Percentiles rank a stretch among this genome's conserved stretches.
Evolutionary conservation across 2,329 filamentous ascomycete species (phyloP).

Genomic region (Diaporthe sp.): DNA sequence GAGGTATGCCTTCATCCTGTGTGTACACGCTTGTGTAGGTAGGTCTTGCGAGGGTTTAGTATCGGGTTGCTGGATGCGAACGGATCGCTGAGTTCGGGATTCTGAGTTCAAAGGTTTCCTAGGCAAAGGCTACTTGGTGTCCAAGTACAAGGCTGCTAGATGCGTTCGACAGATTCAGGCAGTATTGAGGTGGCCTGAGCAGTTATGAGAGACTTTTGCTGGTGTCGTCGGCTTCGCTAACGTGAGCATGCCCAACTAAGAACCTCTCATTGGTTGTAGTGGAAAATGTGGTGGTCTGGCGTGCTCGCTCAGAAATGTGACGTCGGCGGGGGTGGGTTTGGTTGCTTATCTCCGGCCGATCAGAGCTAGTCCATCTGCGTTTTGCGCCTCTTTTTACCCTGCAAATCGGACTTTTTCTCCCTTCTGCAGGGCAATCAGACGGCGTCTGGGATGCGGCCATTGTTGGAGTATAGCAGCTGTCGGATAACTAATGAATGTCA

Average conservation of each 20-base stretch:
- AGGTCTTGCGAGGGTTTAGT: constrained; percentile 47
- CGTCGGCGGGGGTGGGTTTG: constrained; percentile 36
- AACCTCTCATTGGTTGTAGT: constrained; percentile 36
- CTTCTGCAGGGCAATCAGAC: neutral
- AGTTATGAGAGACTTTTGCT: constrained; percentile 4
- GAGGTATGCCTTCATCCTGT: constrained; percentile 69
- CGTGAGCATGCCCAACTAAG: constrained; percentile 32
- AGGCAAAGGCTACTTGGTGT: neutral
- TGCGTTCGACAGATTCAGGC: neutral
- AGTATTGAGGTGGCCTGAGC: neutral
- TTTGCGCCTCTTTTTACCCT: neutral
- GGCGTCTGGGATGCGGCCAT: neutral
- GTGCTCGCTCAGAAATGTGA: constrained; percentile 40
- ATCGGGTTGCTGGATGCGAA: neutral
- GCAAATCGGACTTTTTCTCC: neutral
- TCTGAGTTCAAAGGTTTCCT: neutral
- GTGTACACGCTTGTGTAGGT: neutral
- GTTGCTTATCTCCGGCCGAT: constrained; percentile 23
- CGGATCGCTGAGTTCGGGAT: neutral
- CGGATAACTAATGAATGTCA: neutral
- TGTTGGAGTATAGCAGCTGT: neutral
- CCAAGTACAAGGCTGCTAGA: neutral
- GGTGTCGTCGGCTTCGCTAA: constrained; percentile 32
- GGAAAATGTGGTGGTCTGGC: constrained; percentile 37
- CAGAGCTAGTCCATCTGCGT: too few relatives aligned